phyloP scores from a whole-genome alignment of 345 rosid species.

The Euphorbia pulcherrima region DNA sequence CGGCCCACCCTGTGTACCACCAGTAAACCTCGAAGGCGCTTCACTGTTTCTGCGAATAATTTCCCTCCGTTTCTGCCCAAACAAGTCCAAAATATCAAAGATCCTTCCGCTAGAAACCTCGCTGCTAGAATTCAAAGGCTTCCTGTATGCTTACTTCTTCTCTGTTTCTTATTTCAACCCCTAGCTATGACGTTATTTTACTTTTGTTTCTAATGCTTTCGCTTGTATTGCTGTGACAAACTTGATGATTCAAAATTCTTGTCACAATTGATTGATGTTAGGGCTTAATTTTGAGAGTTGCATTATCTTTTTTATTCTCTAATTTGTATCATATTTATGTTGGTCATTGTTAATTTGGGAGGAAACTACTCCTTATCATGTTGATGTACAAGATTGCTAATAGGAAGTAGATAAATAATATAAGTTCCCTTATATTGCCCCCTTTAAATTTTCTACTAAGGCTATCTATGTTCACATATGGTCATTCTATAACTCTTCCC shows the following conservation, averaged over 20 bases:
- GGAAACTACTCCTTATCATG: too few relatives aligned
- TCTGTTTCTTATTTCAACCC: not conserved
- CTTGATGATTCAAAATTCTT: not conserved
- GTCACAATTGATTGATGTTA: not conserved
- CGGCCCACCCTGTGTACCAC: not conserved
- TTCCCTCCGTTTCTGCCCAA: constrained; percentile 63
- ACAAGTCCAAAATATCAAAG: constrained; percentile 50
- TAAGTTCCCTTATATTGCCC: too few relatives aligned
- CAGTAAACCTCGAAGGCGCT: constrained; percentile 16
- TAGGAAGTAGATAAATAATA: too few relatives aligned
- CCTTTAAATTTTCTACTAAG: too few relatives aligned
- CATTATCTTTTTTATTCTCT: not conserved
- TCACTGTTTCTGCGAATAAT: constrained; percentile 21
- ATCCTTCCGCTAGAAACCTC: constrained; percentile 49
- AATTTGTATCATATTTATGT: not conserved
- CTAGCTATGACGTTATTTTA: not conserved
- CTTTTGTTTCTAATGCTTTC: not conserved
- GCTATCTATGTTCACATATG: too few relatives aligned
- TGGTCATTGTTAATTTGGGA: not conserved
- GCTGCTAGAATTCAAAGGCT: constrained; percentile 59
- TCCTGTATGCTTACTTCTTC: constrained; percentile 36
- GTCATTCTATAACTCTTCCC: too few relatives aligned
- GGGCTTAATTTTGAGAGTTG: not conserved
- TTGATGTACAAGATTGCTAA: too few relatives aligned
- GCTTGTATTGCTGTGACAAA: not conserved